Base-by-base conservation (phyloP, 176 grass and related monocot genomes). In the Juncus effusus region DNA sequence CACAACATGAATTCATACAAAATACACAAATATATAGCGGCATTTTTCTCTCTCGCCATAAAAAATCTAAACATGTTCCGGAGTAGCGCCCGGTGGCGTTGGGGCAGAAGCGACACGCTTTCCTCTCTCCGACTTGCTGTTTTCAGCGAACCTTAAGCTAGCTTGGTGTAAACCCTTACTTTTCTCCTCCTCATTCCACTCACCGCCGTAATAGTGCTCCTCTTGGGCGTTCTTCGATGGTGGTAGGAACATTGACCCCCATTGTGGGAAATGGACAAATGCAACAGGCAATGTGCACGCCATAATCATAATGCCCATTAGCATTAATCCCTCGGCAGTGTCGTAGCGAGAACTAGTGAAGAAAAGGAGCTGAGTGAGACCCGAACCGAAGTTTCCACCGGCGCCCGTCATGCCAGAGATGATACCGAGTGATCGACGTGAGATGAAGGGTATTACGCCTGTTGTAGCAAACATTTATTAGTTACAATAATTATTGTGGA, bases 241-340 rank as follows among this genome's bases (percentile, higher is more conserved):
- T 13, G 90, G 90, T 2, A 95, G 40, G 51, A 90, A 56, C 90
- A 95, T 95, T n/a, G 86, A 85, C 0, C 91, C 91, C 91, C 91
- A 95, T 54, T 95, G 90, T 7, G 90, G 90, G 68, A 95, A 95
- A 70, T 90, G 92, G 37, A 96, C 82, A 4, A 96, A 37, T 4
- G 41, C 40, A 0, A 83, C 63, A 0, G 92, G 87, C 15, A 81
- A 16, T 3, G 92, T 96, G 77, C 92, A 96, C 2, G 62, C 85
- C 87, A 96, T 96, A 74, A 88, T 75, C 92, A 96, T 91, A 60
- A 96, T 75, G 2, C 92, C 92, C 92, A 96, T 96, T 56, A 81
- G 76, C 60, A 72, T 42, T 0, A 96, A 58, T 0, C 92, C 92
- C 3, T 10, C 83, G 0, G 53, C 77, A 0, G 84, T 96, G 13